Conservation (phyloP, 495 filamentous ascomycete genomes). For the Amniculicola lignicola region DNA sequence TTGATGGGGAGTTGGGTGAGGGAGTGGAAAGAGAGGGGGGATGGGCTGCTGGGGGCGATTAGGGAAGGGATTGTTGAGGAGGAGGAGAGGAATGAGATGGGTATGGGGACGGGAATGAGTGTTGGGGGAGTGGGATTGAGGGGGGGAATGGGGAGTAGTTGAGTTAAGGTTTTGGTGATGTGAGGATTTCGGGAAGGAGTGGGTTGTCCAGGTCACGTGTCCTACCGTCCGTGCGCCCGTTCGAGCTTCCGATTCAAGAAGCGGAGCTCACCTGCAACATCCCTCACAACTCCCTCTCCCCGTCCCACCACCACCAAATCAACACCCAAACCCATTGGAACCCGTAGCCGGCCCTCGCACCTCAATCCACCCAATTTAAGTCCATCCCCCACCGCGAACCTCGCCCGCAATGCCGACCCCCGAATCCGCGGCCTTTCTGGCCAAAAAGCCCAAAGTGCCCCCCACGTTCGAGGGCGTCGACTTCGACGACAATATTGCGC, state of each 20-base stretch:
- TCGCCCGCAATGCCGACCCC: conserved; percentile 71
- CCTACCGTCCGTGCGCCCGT: too few relatives aligned
- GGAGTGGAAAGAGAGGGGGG: conserved; percentile 4
- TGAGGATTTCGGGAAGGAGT: background rate
- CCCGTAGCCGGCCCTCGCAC: too few relatives aligned
- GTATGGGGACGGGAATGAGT: conserved; percentile 3
- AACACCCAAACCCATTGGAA: too few relatives aligned
- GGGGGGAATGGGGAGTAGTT: conserved; percentile 5
- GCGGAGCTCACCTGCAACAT: too few relatives aligned
- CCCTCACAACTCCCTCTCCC: too few relatives aligned
- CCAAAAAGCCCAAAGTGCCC: conserved; percentile 89
- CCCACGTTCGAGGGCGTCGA: conserved; percentile 97
- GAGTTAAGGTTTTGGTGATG: conserved; percentile 10
- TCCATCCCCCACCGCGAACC: too few relatives aligned
- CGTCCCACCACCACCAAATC: too few relatives aligned
- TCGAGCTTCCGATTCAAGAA: too few relatives aligned
- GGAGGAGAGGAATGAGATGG: conserved; percentile 1
- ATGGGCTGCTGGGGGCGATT: background rate
- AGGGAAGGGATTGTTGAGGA: conserved; percentile 5
- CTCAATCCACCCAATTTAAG: too few relatives aligned
- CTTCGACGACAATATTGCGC: conserved; percentile 82
- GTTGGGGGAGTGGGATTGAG: conserved; percentile 22
- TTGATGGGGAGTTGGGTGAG: conserved; percentile 27
- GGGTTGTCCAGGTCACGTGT: too few relatives aligned
- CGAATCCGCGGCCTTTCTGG: conserved; percentile 89